Evolutionary conservation across 345 rosid species (phyloP).

Genomic region (Eucalyptus cloeziana): DNA sequence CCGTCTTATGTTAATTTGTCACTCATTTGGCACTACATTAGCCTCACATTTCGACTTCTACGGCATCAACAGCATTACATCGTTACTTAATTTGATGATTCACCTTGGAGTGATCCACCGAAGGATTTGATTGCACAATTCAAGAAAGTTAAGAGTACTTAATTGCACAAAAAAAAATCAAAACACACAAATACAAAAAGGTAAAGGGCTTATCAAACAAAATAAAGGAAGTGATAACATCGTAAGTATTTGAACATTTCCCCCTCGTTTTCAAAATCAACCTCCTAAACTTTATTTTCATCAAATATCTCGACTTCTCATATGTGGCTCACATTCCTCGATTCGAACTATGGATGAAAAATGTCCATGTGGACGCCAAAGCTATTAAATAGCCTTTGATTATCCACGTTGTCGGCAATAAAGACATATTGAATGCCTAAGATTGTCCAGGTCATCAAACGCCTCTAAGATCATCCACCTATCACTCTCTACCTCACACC

Average conservation of each 20-base stretch:
- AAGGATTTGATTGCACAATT: neutral
- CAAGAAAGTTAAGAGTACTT: neutral
- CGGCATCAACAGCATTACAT: neutral
- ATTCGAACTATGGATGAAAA: neutral
- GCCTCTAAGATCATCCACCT: neutral
- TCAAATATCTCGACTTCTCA: no score
- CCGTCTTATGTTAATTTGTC: no score
- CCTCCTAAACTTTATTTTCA: neutral
- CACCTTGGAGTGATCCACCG: rapidly evolving
- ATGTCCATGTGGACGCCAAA: neutral
- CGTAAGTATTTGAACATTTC: neutral
- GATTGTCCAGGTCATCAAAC: neutral
- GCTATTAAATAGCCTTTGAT: neutral
- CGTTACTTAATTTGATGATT: neutral
- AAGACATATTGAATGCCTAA: neutral
- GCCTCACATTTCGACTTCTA: neutral
- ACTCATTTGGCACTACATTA: neutral
- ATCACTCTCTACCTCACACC: neutral
- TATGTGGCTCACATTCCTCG: neutral
- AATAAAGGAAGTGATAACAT: neutral
- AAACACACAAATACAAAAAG: neutral
- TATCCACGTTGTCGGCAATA: rapidly evolving
- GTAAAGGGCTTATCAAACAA: no score
- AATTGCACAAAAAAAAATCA: no score
- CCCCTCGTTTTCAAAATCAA: neutral